phyloP scores from a whole-genome alignment of 106 monocot genomes.

The Phalaenopsis aphrodite region DNA sequence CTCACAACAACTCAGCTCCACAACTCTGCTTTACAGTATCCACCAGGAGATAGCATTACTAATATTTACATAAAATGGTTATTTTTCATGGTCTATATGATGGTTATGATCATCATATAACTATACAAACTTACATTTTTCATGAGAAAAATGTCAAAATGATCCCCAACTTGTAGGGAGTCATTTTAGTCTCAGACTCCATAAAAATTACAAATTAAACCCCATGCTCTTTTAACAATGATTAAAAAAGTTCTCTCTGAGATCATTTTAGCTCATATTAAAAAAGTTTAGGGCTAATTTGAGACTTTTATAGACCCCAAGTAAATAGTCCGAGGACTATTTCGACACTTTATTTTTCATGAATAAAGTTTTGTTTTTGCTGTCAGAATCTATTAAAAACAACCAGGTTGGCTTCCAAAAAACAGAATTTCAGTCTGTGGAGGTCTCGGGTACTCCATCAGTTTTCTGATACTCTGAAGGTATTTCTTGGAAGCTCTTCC shows the following conservation, averaged over 20 bases:
- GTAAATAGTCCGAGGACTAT: no score
- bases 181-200: no score
- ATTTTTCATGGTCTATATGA: background rate
- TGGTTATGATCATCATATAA: background rate
- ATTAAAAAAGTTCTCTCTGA: no score
- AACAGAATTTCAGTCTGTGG: constrained; percentile 6
- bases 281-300: no score
- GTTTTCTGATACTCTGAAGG: background rate
- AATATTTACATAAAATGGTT: background rate
- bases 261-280: no score
- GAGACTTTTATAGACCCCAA: no score
- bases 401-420: background rate
- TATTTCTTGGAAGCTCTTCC: background rate
- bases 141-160: no score
- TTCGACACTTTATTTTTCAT: no score
- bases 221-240: no score
- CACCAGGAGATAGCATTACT: background rate
- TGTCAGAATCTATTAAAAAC: background rate
- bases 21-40: background rate
- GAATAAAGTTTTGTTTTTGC: background rate
- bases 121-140: no score
- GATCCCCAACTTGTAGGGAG: no score
- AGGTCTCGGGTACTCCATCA: background rate
- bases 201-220: no score
- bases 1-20: background rate